Percentiles rank a stretch among this genome's conserved stretches.
These are phyloP conservation scores for Akanthomyces dipterigenus DNA, from an alignment of 2,329 filamentous ascomycete genomes.

Conservation along the genomic window DNA sequence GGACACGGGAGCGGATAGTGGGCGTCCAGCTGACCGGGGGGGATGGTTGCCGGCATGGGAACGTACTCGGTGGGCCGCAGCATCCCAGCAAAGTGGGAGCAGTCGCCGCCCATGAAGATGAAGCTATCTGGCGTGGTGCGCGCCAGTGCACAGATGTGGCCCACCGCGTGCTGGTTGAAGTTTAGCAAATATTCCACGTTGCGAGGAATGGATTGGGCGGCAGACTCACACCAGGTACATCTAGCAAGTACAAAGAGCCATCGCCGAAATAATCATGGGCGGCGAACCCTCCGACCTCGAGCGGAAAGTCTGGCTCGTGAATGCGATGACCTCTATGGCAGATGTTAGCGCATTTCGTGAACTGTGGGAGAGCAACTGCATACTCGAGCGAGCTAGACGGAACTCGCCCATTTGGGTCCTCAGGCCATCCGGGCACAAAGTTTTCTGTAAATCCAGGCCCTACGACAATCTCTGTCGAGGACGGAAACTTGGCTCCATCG, in stretches of 20 bases:
- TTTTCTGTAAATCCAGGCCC: constrained; percentile 43
- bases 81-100: constrained; percentile 33
- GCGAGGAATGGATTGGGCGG: not conserved
- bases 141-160: constrained; percentile 36
- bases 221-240: constrained; percentile 27
- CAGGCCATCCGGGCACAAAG: constrained; percentile 41
- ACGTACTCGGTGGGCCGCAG: constrained; percentile 29
- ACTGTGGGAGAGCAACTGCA: not conserved
- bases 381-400: constrained; percentile 29
- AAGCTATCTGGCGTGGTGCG: constrained; percentile 32
- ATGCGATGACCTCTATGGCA: constrained; percentile 19
- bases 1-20: not conserved
- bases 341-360: not conserved
- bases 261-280: constrained; percentile 37
- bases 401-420: constrained; percentile 26
- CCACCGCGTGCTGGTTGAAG: constrained; percentile 26
- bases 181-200: not conserved
- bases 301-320: constrained; percentile 22
- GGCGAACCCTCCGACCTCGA: constrained; percentile 29
- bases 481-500: constrained; percentile 39
- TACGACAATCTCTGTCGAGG: constrained; percentile 39
- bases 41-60: constrained; percentile 25
- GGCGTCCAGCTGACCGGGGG: constrained; percentile 3
- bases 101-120: constrained; percentile 35
- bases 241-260: constrained; percentile 34